These are phyloP conservation scores for Cornus florida DNA, from an alignment of 148 eudicot species.

Conservation along the genomic window DNA sequence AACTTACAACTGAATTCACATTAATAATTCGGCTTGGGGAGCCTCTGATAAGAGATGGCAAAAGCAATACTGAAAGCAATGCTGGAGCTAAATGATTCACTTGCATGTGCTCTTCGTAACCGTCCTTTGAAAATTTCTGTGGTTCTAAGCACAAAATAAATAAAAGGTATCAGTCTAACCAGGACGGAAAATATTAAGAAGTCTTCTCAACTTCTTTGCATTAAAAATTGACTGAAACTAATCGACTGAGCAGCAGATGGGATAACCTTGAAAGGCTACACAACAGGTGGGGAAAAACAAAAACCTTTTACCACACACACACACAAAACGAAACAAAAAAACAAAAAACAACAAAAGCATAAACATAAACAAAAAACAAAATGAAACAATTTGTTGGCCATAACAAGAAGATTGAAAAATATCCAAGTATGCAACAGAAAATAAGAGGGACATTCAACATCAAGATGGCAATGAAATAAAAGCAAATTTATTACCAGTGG, in stretches of 20 bases:
- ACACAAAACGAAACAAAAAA: neutral
- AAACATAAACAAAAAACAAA: neutral
- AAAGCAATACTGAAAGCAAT: conserved; percentile 71
- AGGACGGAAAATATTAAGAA: neutral
- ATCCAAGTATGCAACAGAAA: neutral
- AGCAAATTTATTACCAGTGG: neutral
- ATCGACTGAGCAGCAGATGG: neutral
- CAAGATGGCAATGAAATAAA: neutral
- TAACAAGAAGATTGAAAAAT: neutral
- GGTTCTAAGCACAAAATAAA: conserved; percentile 55
- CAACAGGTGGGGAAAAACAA: neutral
- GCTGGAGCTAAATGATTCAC: conserved; percentile 98
- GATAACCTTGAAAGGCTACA: neutral
- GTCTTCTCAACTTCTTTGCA: neutral
- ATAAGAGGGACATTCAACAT: neutral
- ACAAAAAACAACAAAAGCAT: neutral
- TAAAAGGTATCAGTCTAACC: conserved; percentile 8
- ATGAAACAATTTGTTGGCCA: neutral
- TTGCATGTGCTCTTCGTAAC: conserved; percentile 93
- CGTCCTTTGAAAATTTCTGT: conserved; percentile 83
- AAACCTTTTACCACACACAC: neutral
- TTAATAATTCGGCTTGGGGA: conserved; percentile 94
- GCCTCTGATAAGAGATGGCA: conserved; percentile 90
- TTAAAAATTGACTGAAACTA: neutral
- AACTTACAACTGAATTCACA: conserved; percentile 88